Evolutionary conservation across 768 basidiomycete species (phyloP).

Genomic region (Hygrophoropsis aurantiaca): DNA sequence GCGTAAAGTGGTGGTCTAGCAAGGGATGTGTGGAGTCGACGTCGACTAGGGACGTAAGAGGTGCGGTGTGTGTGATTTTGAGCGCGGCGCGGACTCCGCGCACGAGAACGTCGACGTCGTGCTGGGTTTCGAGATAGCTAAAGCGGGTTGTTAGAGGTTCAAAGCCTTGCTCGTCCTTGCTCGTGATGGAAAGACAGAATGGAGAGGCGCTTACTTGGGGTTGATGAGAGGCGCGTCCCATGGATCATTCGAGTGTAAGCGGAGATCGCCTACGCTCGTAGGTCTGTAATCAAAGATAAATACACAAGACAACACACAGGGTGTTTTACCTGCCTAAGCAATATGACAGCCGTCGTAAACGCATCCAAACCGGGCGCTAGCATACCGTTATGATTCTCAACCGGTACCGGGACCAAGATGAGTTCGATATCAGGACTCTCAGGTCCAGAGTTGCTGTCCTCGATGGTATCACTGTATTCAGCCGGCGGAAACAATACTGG

Average conservation of each 20-base stretch:
- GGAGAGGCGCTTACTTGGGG: slow-evolving; percentile 33
- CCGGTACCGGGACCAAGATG: slow-evolving; percentile 10
- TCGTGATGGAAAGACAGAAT: slow-evolving; percentile 11
- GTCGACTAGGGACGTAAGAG: slow-evolving; percentile 37
- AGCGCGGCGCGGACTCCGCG: slow-evolving; percentile 40
- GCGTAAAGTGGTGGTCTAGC: slow-evolving; percentile 39
- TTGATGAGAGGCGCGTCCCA: slow-evolving; percentile 44
- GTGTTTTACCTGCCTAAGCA: slow-evolving; percentile 24
- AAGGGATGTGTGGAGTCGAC: slow-evolving; percentile 21
- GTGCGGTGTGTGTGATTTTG: slow-evolving; percentile 38
- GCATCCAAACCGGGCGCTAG: slow-evolving; percentile 11
- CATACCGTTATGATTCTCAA: not conserved
- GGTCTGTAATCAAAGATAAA: slow-evolving; percentile 29
- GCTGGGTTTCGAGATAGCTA: slow-evolving; percentile 44
- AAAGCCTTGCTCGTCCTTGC: slow-evolving; percentile 22
- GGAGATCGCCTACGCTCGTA: slow-evolving; percentile 40
- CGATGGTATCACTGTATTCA: slow-evolving; percentile 24
- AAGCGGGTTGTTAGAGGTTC: too few relatives aligned
- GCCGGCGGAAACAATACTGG: slow-evolving; percentile 26
- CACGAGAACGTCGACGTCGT: slow-evolving; percentile 39
- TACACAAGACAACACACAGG: not conserved
- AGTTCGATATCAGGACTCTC: slow-evolving; percentile 30
- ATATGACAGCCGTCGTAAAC: slow-evolving; percentile 13
- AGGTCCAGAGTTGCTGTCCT: slow-evolving; percentile 29
- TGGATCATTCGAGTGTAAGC: slow-evolving; percentile 40